Conservation (phyloP, 306 rosid species). For the Prunus campanulata region DNA sequence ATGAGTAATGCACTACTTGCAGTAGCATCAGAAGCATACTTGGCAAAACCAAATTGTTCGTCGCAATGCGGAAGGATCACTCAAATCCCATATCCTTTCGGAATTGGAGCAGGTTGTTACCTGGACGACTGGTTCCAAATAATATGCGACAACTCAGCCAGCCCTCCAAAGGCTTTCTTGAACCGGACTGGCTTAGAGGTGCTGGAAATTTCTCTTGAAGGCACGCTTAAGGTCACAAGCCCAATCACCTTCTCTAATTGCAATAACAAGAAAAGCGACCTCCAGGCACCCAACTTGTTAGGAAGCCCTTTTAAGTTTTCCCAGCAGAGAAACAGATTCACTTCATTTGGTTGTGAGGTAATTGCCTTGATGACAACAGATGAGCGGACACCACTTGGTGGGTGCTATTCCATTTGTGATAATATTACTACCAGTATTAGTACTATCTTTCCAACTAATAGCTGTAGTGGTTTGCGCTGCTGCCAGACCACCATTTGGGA, state of each 20-base stretch:
- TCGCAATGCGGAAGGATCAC: neutral
- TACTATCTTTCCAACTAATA: neutral
- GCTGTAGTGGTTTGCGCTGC: conserved; percentile 4
- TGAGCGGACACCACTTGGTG: neutral
- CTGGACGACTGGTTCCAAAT: conserved; percentile 6
- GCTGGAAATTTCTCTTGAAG: neutral
- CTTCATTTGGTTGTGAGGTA: neutral
- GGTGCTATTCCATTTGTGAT: neutral
- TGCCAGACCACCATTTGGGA: conserved; percentile 3
- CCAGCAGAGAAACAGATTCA: neutral
- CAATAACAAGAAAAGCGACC: fast-evolving
- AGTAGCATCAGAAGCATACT: neutral
- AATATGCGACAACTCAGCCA: neutral
- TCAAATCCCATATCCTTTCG: conserved; percentile 19
- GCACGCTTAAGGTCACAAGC: conserved; percentile 5
- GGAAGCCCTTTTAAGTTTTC: conserved; percentile 9
- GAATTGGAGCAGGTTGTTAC: conserved; percentile 10
- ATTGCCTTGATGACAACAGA: neutral
- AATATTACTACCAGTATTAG: neutral
- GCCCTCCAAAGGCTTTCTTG: conserved; percentile 2
- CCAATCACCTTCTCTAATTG: conserved; percentile 26
- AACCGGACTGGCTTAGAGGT: neutral
- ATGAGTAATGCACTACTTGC: neutral
- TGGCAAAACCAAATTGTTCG: neutral
- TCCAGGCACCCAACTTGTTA: neutral